Evolutionary conservation across 1,139 yeast genomes (phyloP).

Genomic region (Sugiyamaella novakii): DNA sequence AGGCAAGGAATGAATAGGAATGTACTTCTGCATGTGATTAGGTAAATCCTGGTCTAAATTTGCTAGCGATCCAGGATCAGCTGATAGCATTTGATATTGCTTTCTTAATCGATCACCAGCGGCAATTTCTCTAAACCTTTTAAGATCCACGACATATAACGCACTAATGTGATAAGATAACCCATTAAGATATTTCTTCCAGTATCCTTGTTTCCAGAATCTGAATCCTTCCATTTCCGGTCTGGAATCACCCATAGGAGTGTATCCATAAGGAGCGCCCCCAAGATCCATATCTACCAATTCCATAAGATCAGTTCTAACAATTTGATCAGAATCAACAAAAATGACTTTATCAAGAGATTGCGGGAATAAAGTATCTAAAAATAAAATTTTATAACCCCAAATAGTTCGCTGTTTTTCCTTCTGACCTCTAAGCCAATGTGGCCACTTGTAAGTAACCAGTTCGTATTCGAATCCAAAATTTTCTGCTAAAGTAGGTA

Average conservation of each 20-base stretch:
- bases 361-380: slow-evolving; percentile 86
- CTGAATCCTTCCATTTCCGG: slow-evolving; percentile 80
- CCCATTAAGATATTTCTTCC: slow-evolving; percentile 64
- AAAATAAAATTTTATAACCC: slow-evolving; percentile 84
- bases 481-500: slow-evolving; percentile 63
- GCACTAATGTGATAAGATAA: slow-evolving; percentile 82
- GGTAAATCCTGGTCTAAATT: slow-evolving; percentile 92
- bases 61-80: slow-evolving; percentile 75
- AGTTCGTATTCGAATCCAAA: slow-evolving; percentile 68
- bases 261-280: slow-evolving; percentile 81
- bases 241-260: slow-evolving; percentile 86
- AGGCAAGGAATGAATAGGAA: slow-evolving; percentile 73
- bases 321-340: slow-evolving; percentile 84
- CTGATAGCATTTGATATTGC: slow-evolving; percentile 83
- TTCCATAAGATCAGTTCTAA: slow-evolving; percentile 71
- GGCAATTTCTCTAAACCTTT: slow-evolving; percentile 58
- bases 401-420: slow-evolving; percentile 79
- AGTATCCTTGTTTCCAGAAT: slow-evolving; percentile 94
- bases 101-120: slow-evolving; percentile 82
- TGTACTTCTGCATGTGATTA: slow-evolving; percentile 69
- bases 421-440: slow-evolving; percentile 77
- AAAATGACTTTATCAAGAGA: slow-evolving; percentile 73
- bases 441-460: slow-evolving; percentile 88
- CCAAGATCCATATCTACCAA: slow-evolving; percentile 64
- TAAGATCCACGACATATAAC: slow-evolving; percentile 75